A percentile compares a stretch with the other conserved stretches of the same genome.
phyloP scores from a whole-genome alignment of 345 rosid genomes.

The Melastoma malabathricum region DNA sequence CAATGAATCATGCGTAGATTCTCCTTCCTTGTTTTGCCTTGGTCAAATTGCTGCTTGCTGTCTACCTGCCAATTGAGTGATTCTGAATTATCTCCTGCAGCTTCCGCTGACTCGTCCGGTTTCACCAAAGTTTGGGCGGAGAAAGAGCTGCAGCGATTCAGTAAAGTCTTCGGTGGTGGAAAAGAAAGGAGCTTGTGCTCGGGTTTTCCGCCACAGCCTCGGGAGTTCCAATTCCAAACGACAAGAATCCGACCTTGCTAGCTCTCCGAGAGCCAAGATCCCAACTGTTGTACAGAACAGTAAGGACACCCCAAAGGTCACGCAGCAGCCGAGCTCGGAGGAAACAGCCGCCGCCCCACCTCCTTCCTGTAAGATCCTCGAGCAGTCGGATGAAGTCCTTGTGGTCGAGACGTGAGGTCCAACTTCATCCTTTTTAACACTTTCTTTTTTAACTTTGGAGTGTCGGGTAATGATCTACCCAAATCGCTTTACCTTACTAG shows the following conservation, averaged over 20 bases:
- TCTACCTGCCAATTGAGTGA: not conserved
- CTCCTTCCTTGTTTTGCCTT: too few species aligned
- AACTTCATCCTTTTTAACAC: not conserved
- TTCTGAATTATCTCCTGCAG: constrained; percentile 22
- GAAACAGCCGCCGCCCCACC: constrained; percentile 23
- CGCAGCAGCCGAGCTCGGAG: constrained; percentile 20
- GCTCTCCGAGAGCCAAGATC: constrained; percentile 17
- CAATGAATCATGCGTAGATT: too few species aligned
- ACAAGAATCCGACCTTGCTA: constrained; percentile 14
- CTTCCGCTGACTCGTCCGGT: constrained; percentile 74
- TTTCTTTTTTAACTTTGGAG: constrained; percentile 1
- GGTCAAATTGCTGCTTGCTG: not conserved
- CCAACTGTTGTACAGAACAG: constrained; percentile 14
- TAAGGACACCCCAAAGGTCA: constrained; percentile 37
- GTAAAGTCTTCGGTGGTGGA: constrained; percentile 26
- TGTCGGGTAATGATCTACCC: not conserved
- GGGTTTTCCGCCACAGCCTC: constrained; percentile 51
- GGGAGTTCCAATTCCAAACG: constrained; percentile 33
- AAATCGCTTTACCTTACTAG: too few species aligned
- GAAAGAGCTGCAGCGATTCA: constrained; percentile 86
- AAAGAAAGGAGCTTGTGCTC: constrained; percentile 41
- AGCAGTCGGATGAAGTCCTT: constrained; percentile 20
- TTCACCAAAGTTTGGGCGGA: constrained; percentile 53
- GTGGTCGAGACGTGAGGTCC: constrained; percentile 28
- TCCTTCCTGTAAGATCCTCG: constrained; percentile 22